Evolutionary conservation across 2,329 filamentous ascomycete species (phyloP).

Genomic region (Fusarium siculi): DNA sequence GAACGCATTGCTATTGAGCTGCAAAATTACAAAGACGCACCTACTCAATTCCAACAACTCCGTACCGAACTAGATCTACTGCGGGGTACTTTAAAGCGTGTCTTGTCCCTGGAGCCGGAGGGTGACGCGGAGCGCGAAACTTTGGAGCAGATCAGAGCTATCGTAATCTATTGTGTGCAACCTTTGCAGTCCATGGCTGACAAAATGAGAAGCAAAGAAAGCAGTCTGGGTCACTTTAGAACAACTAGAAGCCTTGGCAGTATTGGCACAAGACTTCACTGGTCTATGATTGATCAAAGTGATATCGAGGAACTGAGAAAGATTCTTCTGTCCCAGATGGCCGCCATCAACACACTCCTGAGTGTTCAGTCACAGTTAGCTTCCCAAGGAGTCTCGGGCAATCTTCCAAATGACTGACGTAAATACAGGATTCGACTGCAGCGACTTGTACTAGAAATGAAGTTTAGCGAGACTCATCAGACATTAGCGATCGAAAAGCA

Average conservation of each 20-base stretch:
- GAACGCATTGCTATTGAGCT: neutral
- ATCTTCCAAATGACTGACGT: no score
- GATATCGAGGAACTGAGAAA: neutral
- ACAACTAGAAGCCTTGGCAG: rapidly evolving
- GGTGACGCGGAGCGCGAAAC: neutral
- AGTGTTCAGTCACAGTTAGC: neutral
- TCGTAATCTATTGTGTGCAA: neutral
- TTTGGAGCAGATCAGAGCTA: neutral
- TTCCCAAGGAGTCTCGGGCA: no score
- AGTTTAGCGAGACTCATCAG: no score
- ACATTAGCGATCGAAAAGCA: neutral
- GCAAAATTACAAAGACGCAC: neutral
- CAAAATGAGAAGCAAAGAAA: neutral
- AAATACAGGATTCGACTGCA: no score
- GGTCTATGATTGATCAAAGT: neutral
- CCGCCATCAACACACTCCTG: neutral
- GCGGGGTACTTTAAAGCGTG: neutral
- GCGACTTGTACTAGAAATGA: no score
- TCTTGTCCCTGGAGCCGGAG: neutral
- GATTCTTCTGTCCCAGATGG: neutral
- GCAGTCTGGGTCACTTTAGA: neutral
- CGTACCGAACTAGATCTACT: neutral
- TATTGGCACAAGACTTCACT: neutral
- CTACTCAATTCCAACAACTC: neutral
- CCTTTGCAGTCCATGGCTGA: neutral